Base-by-base conservation (phyloP, 2,329 filamentous ascomycete genomes). In the Elsinoe australis region DNA sequence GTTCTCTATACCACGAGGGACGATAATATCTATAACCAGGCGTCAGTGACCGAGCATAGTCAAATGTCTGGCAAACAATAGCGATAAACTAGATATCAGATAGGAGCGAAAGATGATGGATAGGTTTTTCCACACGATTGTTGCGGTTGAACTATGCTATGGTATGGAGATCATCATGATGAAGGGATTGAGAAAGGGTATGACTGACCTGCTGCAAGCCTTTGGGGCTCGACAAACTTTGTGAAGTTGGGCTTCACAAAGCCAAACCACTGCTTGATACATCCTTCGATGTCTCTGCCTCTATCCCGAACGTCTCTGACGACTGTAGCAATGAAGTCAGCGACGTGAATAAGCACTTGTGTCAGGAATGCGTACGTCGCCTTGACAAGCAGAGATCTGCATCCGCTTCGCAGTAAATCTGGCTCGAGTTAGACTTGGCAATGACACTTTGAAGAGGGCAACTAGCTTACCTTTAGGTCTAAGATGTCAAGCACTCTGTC, bases 241-340 rank as follows among this genome's bases (percentile, higher is more conserved):
- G 90, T 85, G 59, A 94, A 96, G 61, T 96, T 96, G 2, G 92
- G 92, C 67, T 98, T 98, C 34, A 98, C 92, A 62, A 85, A 98
- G 8, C 71, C 72, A 64, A 96, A 95, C 92, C 92, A 98, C 65
- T 98, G 92, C 67, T 96, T 96, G 64, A 98, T 89, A 60, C 89
- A 90, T 32, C 92, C 92, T 62, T 95, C 85, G 49, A 96, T 85
- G 60, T 95, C 90, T 61, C 92, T 79, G 2, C 86, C 90, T 59
- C 92, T 81, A 59, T 95, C 87, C 58, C 80, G 80, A 17, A 96
- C 87, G 67, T 98, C 92, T 60, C 92, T 84, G 29, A 87, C 71
- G 56, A 94, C 84, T 88, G 36, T 10, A 7, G 5, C 10, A 31
- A 12, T 24, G 18, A 17, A n/a, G 14, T 34, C n/a, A 18, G 21